Percentiles rank a stretch among this genome's conserved stretches.
These are phyloP conservation scores for Firmiana major DNA, from an alignment of 345 rosid species.

Conservation along the genomic window DNA sequence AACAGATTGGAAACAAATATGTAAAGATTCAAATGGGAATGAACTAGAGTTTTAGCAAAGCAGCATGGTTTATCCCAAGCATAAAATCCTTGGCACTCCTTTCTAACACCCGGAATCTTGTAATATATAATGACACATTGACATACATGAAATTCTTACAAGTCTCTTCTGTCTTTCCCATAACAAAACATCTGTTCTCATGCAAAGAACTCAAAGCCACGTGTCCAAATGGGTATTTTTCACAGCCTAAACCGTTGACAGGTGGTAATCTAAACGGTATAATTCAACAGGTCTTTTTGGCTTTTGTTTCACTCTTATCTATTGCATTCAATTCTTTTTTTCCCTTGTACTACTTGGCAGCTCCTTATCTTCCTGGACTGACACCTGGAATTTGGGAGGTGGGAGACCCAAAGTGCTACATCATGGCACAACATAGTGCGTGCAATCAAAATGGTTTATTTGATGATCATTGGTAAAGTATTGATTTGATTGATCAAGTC, in stretches of 20 bases:
- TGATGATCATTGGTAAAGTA: not conserved
- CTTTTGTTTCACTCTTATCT: not conserved
- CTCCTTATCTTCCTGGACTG: not conserved
- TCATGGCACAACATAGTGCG: not conserved
- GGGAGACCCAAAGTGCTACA: not conserved
- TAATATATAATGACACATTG: not conserved
- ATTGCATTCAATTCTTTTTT: not conserved
- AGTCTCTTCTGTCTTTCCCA: conserved; percentile 14
- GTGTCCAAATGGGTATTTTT: conserved; percentile 24
- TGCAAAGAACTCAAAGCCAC: conserved; percentile 19
- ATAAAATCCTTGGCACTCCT: not conserved
- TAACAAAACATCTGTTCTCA: conserved; percentile 16
- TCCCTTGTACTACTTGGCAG: not conserved
- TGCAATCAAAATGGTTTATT: not conserved
- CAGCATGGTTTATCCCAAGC: not conserved
- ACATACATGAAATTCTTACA: conserved; percentile 1
- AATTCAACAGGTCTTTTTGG: not conserved
- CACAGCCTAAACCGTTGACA: conserved; percentile 16
- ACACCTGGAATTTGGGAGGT: not conserved
- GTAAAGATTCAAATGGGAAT: not conserved
- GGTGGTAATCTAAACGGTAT: conserved; percentile 8
- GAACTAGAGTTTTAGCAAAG: not conserved
- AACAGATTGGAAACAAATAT: not conserved
- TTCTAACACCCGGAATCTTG: not conserved
- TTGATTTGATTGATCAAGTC: not conserved